Conservation (phyloP, 1,139 yeast species). For the Suhomyces terraborum region DNA sequence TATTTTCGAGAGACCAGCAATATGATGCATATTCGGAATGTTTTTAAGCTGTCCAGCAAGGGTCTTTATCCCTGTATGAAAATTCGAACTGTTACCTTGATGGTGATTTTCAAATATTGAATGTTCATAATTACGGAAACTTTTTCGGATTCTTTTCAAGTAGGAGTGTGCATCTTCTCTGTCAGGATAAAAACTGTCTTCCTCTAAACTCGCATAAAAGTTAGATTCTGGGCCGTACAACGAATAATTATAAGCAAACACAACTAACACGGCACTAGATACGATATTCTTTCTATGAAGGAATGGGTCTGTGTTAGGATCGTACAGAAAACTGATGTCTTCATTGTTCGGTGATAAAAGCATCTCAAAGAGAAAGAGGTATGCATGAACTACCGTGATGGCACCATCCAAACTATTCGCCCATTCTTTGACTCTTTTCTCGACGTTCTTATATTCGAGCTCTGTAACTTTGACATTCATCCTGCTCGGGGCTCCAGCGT, state of each 20-base stretch:
- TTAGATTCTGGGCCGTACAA: constrained; percentile 57
- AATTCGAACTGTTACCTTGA: constrained; percentile 9
- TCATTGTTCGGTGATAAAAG: constrained; percentile 21
- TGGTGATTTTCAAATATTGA: constrained; percentile 23
- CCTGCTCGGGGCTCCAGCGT: constrained; percentile 20
- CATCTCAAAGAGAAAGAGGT: constrained; percentile 20
- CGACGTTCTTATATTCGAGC: constrained; percentile 16
- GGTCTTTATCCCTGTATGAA: constrained; percentile 8
- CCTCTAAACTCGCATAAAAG: constrained; percentile 22
- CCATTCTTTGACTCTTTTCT: constrained; percentile 16
- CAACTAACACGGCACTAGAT: constrained; percentile 51
- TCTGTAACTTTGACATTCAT: constrained; percentile 18
- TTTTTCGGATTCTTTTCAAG: constrained; percentile 35
- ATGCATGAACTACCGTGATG: constrained; percentile 18
- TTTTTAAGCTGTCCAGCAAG: constrained; percentile 10
- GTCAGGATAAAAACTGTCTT: constrained; percentile 22
- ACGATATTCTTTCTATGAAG: constrained; percentile 59
- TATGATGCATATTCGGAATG: constrained; percentile 43
- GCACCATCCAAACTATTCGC: constrained; percentile 13
- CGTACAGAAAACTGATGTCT: constrained; percentile 36
- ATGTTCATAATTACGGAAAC: constrained; percentile 29
- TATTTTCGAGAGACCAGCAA: constrained; percentile 55
- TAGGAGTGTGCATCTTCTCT: constrained; percentile 43
- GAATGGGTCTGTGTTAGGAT: constrained; percentile 54
- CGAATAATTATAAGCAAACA: constrained; percentile 60